phyloP scores from a whole-genome alignment of 148 eudicot species.

The Pouteria glomerata region DNA sequence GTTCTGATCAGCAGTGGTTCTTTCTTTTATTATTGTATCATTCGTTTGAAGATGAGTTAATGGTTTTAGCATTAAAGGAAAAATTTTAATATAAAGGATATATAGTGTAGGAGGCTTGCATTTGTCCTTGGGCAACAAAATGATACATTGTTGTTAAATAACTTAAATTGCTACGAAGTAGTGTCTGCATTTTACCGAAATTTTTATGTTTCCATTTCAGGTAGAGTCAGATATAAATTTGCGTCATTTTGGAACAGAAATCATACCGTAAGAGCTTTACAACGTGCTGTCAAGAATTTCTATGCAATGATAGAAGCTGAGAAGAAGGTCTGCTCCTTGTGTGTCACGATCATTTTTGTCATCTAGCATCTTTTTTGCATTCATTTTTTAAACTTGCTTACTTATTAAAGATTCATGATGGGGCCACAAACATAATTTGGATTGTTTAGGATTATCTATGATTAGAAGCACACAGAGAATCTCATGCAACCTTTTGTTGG shows the following conservation, averaged over 20 bases:
- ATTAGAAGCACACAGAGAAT: not conserved
- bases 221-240: constrained; percentile 92
- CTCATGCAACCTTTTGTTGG: not conserved
- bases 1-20: not conserved
- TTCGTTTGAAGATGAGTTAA: not conserved
- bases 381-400: not conserved
- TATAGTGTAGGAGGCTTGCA: constrained; percentile 6
- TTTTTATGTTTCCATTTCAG: constrained; percentile 37
- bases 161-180: not conserved
- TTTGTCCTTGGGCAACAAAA: not conserved
- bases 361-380: not conserved
- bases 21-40: not conserved
- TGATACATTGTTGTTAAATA: not conserved
- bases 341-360: constrained; percentile 1
- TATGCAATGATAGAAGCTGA: constrained; percentile 73
- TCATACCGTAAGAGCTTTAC: constrained; percentile 67
- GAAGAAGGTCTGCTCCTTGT: constrained; percentile 60
- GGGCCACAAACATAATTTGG: too few species aligned
- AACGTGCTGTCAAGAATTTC: constrained; percentile 58
- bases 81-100: too few species aligned
- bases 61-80: not conserved
- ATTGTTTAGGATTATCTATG: not conserved
- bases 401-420: too few species aligned
- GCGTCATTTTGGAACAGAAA: constrained; percentile 99
- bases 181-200: not conserved